Evolutionary conservation across 108 stramenopile species (phyloP).

Genomic region (Skeletonema potamos): DNA sequence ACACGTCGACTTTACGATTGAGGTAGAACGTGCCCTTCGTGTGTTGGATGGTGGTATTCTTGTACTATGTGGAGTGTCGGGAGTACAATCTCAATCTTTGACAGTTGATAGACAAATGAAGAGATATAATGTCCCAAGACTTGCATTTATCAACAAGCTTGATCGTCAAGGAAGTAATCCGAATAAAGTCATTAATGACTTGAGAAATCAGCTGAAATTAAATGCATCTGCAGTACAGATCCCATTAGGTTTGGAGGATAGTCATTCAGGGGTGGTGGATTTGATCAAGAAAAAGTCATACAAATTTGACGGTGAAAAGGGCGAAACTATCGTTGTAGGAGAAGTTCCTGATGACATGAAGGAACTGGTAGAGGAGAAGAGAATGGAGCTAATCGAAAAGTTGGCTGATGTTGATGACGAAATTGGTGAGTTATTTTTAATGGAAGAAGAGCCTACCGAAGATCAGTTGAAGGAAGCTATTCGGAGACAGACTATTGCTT

Average conservation of each 20-base stretch:
- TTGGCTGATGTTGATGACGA: slow-evolving; percentile 98
- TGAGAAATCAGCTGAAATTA: slow-evolving; percentile 87
- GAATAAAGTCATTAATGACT: slow-evolving; percentile 82
- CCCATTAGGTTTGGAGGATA: slow-evolving; percentile 94
- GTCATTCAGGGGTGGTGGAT: slow-evolving; percentile 94
- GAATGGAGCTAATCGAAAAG: slow-evolving; percentile 87
- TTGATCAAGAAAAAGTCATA: slow-evolving; percentile 73
- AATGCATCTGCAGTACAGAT: slow-evolving; percentile 97
- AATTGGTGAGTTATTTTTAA: slow-evolving; percentile 95
- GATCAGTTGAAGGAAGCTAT: slow-evolving; percentile 89
- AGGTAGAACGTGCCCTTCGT: slow-evolving; percentile 98
- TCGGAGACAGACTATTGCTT: slow-evolving; percentile 85
- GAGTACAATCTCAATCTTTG: slow-evolving; percentile 97
- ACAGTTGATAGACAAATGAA: slow-evolving; percentile 99
- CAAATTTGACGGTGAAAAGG: slow-evolving; percentile 90
- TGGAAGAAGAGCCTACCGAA: slow-evolving; percentile 90
- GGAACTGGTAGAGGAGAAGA: slow-evolving; percentile 76
- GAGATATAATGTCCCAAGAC: slow-evolving; percentile 96
- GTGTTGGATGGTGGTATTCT: slow-evolving; percentile 98
- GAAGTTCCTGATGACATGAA: slow-evolving; percentile 83
- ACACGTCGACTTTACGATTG: slow-evolving; percentile 96
- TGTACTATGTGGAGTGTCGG: slow-evolving; percentile 96
- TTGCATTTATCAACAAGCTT: slow-evolving; percentile 99
- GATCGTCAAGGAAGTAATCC: slow-evolving; percentile 97
- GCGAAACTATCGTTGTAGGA: slow-evolving; percentile 77